Conservation (phyloP, 495 filamentous ascomycete species). For the Aspergillus homomorphus region DNA sequence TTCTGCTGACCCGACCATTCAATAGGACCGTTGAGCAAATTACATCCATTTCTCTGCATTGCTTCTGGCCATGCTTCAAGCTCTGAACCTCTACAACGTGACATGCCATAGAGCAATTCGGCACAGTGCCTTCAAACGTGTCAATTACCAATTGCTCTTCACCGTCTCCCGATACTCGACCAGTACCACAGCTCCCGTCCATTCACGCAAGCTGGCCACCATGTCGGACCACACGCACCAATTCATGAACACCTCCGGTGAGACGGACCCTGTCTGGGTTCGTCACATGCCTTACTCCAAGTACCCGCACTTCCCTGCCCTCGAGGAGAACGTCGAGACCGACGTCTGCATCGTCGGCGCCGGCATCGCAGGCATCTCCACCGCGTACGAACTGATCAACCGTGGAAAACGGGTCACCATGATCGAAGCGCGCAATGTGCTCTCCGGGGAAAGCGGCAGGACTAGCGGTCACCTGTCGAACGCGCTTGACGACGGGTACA, state of each 20-base stretch:
- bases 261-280: slow-evolving; percentile 50
- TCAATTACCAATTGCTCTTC: not conserved
- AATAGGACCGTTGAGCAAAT: too few species aligned
- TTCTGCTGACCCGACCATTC: too few species aligned
- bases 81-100: not conserved
- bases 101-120: not conserved
- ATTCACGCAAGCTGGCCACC: not conserved
- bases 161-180: not conserved
- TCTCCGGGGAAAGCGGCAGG: slow-evolving; percentile 52
- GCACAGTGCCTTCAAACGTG: not conserved
- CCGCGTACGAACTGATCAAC: slow-evolving; percentile 52
- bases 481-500: slow-evolving; percentile 51
- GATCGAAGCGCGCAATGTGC: slow-evolving; percentile 51
- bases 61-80: not conserved
- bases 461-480: slow-evolving; percentile 55
- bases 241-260: slow-evolving; percentile 48
- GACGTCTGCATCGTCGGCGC: slow-evolving; percentile 54
- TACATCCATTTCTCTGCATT: too few species aligned
- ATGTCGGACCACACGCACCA: slow-evolving; percentile 19
- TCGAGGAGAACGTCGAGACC: slow-evolving; percentile 30
- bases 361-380: slow-evolving; percentile 53
- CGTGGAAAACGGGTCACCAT: slow-evolving; percentile 48
- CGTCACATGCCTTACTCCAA: slow-evolving; percentile 47
- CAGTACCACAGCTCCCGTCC: not conserved
- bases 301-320: slow-evolving; percentile 42